A percentile compares a stretch with the other conserved stretches of the same genome.
These are phyloP conservation scores for Hyaloscypha bicolor DNA, from an alignment of 495 filamentous ascomycete species.

Conservation along the genomic window DNA sequence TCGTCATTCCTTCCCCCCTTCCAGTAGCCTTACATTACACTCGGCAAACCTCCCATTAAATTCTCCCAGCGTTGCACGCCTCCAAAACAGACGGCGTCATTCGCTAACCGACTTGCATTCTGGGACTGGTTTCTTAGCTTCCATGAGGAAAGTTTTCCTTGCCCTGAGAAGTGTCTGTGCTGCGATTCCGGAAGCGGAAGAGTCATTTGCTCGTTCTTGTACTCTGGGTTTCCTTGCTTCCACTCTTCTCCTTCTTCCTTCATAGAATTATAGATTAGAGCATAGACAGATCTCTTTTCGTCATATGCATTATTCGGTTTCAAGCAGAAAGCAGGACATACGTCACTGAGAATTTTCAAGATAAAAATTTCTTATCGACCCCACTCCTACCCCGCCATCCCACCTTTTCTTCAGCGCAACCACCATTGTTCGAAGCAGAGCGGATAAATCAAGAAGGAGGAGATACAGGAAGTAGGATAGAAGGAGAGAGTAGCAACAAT, in stretches of 20 bases:
- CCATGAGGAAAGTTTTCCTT: not conserved
- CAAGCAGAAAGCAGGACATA: not conserved
- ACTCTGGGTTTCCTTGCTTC: not conserved
- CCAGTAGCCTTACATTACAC: not conserved
- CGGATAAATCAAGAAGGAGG: not conserved
- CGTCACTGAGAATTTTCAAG: not conserved
- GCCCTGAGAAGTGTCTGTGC: not conserved
- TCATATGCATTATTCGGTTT: not conserved
- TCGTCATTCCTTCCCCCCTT: not conserved
- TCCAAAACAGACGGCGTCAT: not conserved
- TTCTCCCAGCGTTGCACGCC: not conserved
- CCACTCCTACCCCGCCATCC: slow-evolving; percentile 2
- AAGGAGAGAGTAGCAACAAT: slow-evolving; percentile 3
- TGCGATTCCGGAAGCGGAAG: slow-evolving; percentile 7
- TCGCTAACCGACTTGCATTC: not conserved
- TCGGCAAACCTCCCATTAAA: slow-evolving; percentile 8
- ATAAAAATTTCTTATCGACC: not conserved
- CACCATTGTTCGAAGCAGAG: not conserved
- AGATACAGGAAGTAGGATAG: not conserved
- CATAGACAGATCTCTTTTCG: not conserved
- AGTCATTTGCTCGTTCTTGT: not conserved
- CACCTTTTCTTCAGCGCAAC: not conserved
- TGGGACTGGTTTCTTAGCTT: not conserved
- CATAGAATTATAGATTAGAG: slow-evolving; percentile 4
- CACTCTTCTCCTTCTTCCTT: not conserved